phyloP scores from a whole-genome alignment of 257 asterid species.

The Solanum arcanum region DNA sequence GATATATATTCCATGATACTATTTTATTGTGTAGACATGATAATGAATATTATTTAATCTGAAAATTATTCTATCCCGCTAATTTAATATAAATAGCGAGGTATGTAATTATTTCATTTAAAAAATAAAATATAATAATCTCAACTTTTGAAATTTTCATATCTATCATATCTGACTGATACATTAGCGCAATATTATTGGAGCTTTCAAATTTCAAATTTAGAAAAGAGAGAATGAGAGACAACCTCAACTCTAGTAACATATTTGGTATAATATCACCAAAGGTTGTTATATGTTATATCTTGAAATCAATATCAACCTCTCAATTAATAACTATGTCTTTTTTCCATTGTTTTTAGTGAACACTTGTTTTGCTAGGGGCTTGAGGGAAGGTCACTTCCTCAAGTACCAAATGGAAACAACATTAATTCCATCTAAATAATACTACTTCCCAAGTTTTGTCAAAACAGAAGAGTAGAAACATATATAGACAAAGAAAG shows the following conservation, averaged over 20 bases:
- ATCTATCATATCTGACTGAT: too few species aligned
- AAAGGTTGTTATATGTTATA: neutral
- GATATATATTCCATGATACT: too few species aligned
- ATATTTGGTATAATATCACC: neutral
- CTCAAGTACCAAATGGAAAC: neutral
- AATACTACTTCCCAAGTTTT: neutral
- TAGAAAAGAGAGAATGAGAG: neutral
- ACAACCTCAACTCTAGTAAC: neutral
- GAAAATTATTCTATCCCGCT: too few species aligned
- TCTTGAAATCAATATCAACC: neutral
- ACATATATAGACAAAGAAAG: neutral
- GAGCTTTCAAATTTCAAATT: neutral
- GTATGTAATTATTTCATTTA: too few species aligned
- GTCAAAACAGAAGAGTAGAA: neutral
- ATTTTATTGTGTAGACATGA: too few species aligned
- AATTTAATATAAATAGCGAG: too few species aligned
- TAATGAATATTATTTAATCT: too few species aligned
- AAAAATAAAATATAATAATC: too few species aligned
- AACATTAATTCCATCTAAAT: neutral
- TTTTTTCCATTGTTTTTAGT: neutral
- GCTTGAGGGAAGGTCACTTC: neutral
- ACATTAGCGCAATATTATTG: neutral
- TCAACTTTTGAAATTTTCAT: too few species aligned
- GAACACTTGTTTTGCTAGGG: neutral
- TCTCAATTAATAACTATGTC: neutral